Evolutionary conservation across 2,329 filamentous ascomycete genomes (phyloP), one percentile per base, ranked within the genome.

Genomic region (Teratosphaeria pseudoeucalypti): DNA sequence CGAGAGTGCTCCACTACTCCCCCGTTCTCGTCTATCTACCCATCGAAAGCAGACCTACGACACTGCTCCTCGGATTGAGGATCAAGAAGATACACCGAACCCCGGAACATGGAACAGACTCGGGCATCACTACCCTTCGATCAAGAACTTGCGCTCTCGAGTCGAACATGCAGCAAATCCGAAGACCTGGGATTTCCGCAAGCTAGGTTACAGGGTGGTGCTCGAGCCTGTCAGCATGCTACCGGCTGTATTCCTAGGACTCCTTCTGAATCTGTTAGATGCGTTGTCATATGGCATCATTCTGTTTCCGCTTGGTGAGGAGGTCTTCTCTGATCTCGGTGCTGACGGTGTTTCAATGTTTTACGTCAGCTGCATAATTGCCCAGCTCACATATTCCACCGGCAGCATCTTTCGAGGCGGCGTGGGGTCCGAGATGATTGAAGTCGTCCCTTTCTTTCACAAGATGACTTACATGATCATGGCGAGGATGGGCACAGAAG

Each of bases 391-490:
- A 16, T 97, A 92, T 72, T 96, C 92, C 0, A 86, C 85, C 3
- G 88, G 90, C 0, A 96, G 92, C 68, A 85, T 90, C 37, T 99
- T 99, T 77, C 87, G 83, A 65, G 92, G 94, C 16, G 91, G 90
- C 3, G 85, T 99, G 61, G 94, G 94, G 5, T 97, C 94, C 2
- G 94, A 99, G 74, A 86, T 99, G 85, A 99, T 97, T 65, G 94
- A 99, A 76, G 92, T 97, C 1, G 92, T 99, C 0, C 94, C 92
- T 0, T 99, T 99, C 76, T 97, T 99, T 72, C 94, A 99, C 76
- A 95, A 92, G 69, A 99, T 99, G 92, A 92, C 94, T 0, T 85
- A 87, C 63, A 92, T 88, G 34, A 96, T 97, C 70, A 85, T 94
- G 65, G 78, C 80, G 14, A 80, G 82, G 52, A 86, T 99, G 64